phyloP scores from a whole-genome alignment of 208 protist genomes.

The Trypanosoma brucei region DNA sequence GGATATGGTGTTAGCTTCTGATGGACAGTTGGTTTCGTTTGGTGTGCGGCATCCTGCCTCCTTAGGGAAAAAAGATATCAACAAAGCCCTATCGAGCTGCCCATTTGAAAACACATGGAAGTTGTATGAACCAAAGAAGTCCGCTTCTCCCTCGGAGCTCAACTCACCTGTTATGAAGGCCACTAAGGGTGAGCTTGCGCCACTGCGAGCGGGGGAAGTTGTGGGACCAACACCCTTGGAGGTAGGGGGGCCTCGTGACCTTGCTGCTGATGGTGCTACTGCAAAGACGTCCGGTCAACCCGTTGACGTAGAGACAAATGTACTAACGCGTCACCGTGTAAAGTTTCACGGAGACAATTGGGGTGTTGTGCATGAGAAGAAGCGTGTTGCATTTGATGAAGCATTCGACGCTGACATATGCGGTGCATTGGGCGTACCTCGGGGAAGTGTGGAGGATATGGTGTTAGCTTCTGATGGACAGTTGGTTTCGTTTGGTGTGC shows the following conservation, averaged over 20 bases:
- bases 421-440: constrained; percentile 5
- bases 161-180: no score
- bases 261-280: background rate
- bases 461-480: background rate
- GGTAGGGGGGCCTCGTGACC: no score
- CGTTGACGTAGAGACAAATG: no score
- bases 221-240: no score
- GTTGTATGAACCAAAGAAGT: background rate
- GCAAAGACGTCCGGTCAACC: background rate
- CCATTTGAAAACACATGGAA: background rate
- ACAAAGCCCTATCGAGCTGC: background rate
- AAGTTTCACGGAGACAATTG: constrained; percentile 29
- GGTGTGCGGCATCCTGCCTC: constrained; percentile 2
- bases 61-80: background rate
- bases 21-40: constrained; percentile 6
- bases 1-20: constrained; percentile 4
- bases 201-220: no score
- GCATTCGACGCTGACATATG: constrained; percentile 15
- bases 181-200: no score
- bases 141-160: no score
- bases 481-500: constrained; percentile 6
- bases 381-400: constrained; percentile 5
- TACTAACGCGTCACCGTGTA: constrained; percentile 19
- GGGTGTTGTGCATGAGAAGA: constrained; percentile 16
- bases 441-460: constrained; percentile 2